phyloP scores from a whole-genome alignment of 2,329 filamentous ascomycete species.

The Pseudopithomyces maydicus region DNA sequence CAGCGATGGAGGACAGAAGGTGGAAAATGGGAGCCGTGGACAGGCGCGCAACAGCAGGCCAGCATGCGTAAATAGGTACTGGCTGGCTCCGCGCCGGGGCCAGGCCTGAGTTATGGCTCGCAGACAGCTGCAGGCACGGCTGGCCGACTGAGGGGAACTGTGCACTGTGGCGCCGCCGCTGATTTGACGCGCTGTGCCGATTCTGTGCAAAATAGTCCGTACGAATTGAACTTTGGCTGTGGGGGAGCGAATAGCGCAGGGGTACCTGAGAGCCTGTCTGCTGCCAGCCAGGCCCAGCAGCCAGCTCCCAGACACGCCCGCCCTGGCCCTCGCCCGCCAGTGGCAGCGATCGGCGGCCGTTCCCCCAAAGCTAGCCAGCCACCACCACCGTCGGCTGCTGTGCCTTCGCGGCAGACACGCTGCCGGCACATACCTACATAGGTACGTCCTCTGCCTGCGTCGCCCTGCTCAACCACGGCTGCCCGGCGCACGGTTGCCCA shows the following conservation, averaged over 20 bases:
- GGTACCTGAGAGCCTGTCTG: neutral
- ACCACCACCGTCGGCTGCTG: neutral
- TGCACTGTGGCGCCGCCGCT: constrained; percentile 8
- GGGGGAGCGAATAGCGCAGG: constrained; percentile 14
- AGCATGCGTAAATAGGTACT: constrained; percentile 4
- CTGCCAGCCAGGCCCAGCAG: neutral
- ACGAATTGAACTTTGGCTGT: constrained; percentile 19
- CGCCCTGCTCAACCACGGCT: neutral
- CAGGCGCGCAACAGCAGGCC: constrained; percentile 11
- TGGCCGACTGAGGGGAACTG: constrained; percentile 21
- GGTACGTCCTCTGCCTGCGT: neutral
- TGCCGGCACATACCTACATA: neutral
- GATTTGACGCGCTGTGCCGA: constrained; percentile 12
- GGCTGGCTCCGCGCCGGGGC: constrained; percentile 7
- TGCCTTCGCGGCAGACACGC: no score
- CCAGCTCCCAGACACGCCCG: neutral
- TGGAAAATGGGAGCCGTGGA: neutral
- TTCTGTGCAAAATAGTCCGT: constrained; percentile 16
- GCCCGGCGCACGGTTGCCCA: constrained; percentile 1
- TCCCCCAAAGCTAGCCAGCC: neutral
- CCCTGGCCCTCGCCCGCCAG: no score
- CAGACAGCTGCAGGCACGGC: constrained; percentile 14
- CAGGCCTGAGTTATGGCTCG: constrained; percentile 6
- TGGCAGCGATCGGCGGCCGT: neutral
- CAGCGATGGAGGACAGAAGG: neutral